Evolutionary conservation across 768 basidiomycete species (phyloP), one percentile per base, ranked within the genome.

Genomic region (Auricularia sp.): DNA sequence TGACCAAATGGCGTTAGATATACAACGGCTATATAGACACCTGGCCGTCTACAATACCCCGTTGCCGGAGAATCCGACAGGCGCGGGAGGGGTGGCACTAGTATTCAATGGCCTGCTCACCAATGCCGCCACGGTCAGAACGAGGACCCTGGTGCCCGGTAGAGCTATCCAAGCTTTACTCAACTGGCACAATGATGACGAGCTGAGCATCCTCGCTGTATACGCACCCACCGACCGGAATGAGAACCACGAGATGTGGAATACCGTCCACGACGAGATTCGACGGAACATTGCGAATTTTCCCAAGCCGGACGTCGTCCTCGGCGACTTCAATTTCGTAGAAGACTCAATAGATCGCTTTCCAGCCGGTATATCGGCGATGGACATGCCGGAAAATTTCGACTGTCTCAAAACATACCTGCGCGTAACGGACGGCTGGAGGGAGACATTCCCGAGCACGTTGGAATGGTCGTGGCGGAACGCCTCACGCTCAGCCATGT

Each of bases 241-340:
- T 16, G 47, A 51, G 47, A 51, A 51, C 21, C 10, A 21, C 4
- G 47, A 8, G 16, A 51, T 51, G 47, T 51, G 47, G 47, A 16
- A 16, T 8, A 51, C 47, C 5, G 21, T 51, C 5, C 5, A 51
- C 6, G 21, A 51, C 10, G 18, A 51, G 21, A 8, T 51, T 21
- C 47, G 16, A 18, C 16, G 21, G 6, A 5, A 16, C 16, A 16
- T 8, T 16, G 47, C 6, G 47, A 18, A 16, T 8, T 5, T 61
- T 0, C 66, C 61, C 0, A 43, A 53, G 4, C 70, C 70, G 1
- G 67, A 69, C 39, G 35, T 68, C 1, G 16, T 72, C 1, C 61
- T 65, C 0, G 70, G 67, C 0, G 70, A 72, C 63, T 64, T 64
- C 43, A 71, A 72, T 33, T 62, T 71, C 6, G 68, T 71, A 3